Percentiles rank a stretch among this genome's conserved stretches.
phyloP scores from a whole-genome alignment of 345 rosid species.

The Limnanthes douglasii region DNA sequence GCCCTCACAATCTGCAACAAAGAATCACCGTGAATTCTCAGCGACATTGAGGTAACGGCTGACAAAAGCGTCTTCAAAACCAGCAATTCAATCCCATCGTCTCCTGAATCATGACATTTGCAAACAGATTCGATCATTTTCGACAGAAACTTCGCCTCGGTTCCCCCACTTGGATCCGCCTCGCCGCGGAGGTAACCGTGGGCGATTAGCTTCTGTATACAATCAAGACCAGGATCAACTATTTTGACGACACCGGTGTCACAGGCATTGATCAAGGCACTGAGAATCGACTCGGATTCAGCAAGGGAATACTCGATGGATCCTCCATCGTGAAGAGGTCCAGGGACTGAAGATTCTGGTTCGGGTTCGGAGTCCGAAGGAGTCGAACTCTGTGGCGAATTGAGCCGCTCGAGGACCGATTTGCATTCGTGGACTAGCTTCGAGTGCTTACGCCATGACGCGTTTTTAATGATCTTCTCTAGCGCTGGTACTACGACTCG shows the following conservation, averaged over 20 bases:
- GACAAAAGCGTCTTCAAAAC: constrained; percentile 73
- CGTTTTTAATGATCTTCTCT: constrained; percentile 81
- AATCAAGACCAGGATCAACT: constrained; percentile 86
- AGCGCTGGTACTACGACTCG: constrained; percentile 63
- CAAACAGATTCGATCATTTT: constrained; percentile 69
- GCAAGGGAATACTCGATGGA: constrained; percentile 49
- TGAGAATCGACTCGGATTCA: constrained; percentile 79
- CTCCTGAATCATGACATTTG: constrained; percentile 70
- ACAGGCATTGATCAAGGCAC: constrained; percentile 73
- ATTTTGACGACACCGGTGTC: constrained; percentile 56
- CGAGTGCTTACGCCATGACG: constrained; percentile 97
- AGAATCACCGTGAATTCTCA: constrained; percentile 89
- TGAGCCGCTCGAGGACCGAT: constrained; percentile 57
- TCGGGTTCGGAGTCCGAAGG: constrained; percentile 21
- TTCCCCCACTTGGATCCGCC: constrained; percentile 70
- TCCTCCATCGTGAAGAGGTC: constrained; percentile 82
- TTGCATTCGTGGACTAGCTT: constrained; percentile 93
- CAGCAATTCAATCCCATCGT: constrained; percentile 61
- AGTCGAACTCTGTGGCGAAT: constrained; percentile 23
- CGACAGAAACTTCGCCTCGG: constrained; percentile 53
- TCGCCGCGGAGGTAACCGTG: constrained; percentile 95
- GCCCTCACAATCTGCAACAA: constrained; percentile 83
- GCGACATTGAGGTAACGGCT: constrained; percentile 73
- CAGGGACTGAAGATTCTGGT: constrained; percentile 55
- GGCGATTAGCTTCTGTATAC: constrained; percentile 83